Percentiles rank a stretch among this genome's conserved stretches.
Conservation (phyloP, 306 rosid species). For the Prunus fruticosa region DNA sequence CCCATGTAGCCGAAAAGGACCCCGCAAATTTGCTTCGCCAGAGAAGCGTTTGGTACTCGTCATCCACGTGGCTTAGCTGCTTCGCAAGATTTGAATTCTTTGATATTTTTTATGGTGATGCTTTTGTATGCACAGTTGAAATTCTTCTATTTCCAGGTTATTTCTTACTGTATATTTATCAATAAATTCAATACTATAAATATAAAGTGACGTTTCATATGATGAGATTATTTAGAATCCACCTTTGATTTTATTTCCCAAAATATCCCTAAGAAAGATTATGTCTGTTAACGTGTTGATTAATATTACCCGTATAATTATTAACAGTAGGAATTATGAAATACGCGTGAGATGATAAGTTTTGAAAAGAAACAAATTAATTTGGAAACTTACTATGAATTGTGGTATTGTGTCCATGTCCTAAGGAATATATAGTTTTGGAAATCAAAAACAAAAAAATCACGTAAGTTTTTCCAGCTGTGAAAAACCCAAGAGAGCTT, state of each 20-base stretch:
- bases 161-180: no score
- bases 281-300: not conserved
- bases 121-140: not conserved
- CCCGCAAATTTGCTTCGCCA: constrained; percentile 21
- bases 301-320: not conserved
- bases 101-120: not conserved
- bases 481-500: no score
- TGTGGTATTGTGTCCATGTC: no score
- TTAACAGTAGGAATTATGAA: not conserved
- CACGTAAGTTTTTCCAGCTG: not conserved
- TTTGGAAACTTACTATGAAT: not conserved
- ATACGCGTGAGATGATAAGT: not conserved
- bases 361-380: not conserved
- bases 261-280: not conserved
- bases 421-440: no score
- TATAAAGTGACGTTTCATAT: no score
- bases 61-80: constrained; percentile 11
- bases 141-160: no score
- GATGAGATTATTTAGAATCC: no score
- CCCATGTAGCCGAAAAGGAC: not conserved
- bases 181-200: no score
- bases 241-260: no score
- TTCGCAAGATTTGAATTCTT: not conserved
- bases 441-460: not conserved
- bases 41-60: not conserved